phyloP scores from a whole-genome alignment of 1,139 yeast genomes.

The Lodderomyces metapsilosis region DNA sequence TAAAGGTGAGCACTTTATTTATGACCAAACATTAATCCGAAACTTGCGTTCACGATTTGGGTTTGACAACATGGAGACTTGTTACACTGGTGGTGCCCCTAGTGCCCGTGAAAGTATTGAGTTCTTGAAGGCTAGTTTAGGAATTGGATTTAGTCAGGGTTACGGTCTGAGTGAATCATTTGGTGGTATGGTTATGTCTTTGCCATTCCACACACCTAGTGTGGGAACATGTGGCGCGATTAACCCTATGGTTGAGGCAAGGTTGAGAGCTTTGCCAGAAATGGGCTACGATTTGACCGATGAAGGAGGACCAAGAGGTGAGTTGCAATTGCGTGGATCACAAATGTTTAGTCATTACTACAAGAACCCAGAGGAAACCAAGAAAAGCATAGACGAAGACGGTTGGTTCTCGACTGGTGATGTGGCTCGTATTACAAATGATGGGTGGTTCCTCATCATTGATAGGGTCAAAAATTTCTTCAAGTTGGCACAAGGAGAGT shows the following conservation, averaged over 20 bases:
- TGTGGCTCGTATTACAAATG: conserved; percentile 54
- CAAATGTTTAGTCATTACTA: conserved; percentile 61
- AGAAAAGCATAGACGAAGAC: conserved; percentile 22
- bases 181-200: conserved; percentile 56
- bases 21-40: conserved; percentile 50
- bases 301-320: conserved; percentile 39
- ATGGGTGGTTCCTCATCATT: conserved; percentile 55
- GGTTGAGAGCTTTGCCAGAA: conserved; percentile 64
- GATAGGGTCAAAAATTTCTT: no score
- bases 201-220: conserved; percentile 26
- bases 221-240: conserved; percentile 68
- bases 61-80: conserved; percentile 43
- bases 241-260: conserved; percentile 52
- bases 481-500: no score
- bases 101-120: conserved; percentile 57
- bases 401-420: conserved; percentile 81
- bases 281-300: conserved; percentile 57
- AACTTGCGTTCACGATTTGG: conserved; percentile 60
- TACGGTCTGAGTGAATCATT: conserved; percentile 78
- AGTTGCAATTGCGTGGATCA: conserved; percentile 66
- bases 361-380: conserved; percentile 46
- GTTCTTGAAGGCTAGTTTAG: conserved; percentile 61
- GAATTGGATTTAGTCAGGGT: conserved; percentile 63
- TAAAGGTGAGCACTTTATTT: conserved; percentile 31
- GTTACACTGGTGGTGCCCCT: conserved; percentile 74